phyloP scores from a whole-genome alignment of 768 basidiomycete species.

The Imleria badia region DNA sequence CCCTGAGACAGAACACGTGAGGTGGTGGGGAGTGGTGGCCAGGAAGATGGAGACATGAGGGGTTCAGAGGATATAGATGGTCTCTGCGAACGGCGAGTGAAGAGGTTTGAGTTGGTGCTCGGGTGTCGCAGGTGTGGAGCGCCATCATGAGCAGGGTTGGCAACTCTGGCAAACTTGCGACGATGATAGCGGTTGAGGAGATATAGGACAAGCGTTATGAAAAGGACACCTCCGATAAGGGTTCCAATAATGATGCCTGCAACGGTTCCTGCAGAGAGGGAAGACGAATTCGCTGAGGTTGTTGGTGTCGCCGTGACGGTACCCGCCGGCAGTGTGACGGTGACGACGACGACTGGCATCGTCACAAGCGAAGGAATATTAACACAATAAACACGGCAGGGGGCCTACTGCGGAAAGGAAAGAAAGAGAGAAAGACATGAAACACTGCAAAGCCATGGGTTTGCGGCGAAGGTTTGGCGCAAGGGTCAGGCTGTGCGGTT shows the following conservation, averaged over 20 bases:
- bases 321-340: constrained; percentile 1
- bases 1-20: not conserved
- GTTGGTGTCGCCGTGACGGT: not conserved
- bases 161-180: constrained; percentile 18
- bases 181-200: constrained; percentile 10
- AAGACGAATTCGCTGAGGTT: not conserved
- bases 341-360: constrained; percentile 14
- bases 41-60: constrained; percentile 16
- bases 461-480: not conserved
- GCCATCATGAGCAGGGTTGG: constrained; percentile 6
- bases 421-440: not conserved
- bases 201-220: constrained; percentile 12
- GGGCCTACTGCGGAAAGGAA: not conserved
- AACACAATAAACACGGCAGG: no score
- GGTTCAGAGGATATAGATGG: constrained; percentile 25
- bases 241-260: constrained; percentile 24
- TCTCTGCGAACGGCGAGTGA: constrained; percentile 7
- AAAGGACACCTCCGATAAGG: constrained; percentile 11
- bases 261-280: constrained; percentile 11
- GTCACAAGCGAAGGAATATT: no score
- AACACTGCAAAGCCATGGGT: not conserved
- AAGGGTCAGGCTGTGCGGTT: constrained; percentile 1
- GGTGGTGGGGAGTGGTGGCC: constrained; percentile 3
- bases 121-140: not conserved
- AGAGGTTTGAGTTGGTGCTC: not conserved